Evolutionary conservation across 345 rosid genomes (phyloP).

Genomic region (Linum tenue): DNA sequence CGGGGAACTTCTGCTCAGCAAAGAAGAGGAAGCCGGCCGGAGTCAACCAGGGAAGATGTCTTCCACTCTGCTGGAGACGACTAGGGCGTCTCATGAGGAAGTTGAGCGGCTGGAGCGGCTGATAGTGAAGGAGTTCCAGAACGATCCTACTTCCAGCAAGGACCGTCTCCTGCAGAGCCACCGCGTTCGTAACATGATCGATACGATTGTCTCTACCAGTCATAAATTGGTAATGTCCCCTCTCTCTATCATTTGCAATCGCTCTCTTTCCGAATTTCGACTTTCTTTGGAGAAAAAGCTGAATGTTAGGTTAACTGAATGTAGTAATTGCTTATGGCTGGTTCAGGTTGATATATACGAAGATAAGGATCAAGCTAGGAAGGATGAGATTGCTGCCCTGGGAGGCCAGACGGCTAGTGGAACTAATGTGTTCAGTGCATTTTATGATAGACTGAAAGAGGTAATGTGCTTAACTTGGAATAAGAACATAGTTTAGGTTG

Average conservation of each 20-base stretch:
- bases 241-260: not conserved
- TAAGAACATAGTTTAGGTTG: not conserved
- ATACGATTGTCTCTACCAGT: constrained; percentile 45
- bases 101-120: constrained; percentile 79
- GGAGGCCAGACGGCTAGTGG: constrained; percentile 80
- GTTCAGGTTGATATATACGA: constrained; percentile 72
- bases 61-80: constrained; percentile 79
- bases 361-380: constrained; percentile 80
- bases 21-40: not conserved
- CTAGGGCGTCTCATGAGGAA: constrained; percentile 86
- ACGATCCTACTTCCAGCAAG: constrained; percentile 50
- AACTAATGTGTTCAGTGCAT: constrained; percentile 66
- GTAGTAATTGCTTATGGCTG: not conserved
- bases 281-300: not conserved
- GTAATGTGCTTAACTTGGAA: constrained; percentile 18
- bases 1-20: not conserved
- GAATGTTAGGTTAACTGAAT: not conserved
- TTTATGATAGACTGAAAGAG: constrained; percentile 92
- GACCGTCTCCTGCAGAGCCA: constrained; percentile 84
- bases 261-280: not conserved
- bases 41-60: constrained; percentile 41
- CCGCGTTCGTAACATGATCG: constrained; percentile 80
- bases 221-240: constrained; percentile 49
- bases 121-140: constrained; percentile 82
- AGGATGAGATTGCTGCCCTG: constrained; percentile 87